Percentiles rank a stretch among this genome's conserved stretches.
phyloP scores from a whole-genome alignment of 768 basidiomycete species.

The Mycena venus region DNA sequence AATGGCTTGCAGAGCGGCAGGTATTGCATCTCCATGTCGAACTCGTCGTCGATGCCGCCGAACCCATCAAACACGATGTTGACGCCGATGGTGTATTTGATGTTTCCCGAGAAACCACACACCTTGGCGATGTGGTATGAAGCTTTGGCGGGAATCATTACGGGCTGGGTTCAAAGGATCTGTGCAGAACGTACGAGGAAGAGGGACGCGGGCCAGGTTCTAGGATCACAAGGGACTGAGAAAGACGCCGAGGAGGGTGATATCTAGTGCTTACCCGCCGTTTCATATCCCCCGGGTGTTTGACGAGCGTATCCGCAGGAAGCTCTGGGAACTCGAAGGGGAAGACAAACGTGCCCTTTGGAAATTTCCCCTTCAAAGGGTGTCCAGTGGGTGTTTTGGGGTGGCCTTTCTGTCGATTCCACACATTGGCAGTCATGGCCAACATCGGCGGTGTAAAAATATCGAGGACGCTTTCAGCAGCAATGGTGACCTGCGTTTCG shows the following conservation, averaged over 20 bases:
- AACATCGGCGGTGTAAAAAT: constrained; percentile 11
- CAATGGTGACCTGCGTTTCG: constrained; percentile 5
- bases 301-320: background rate
- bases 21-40: constrained; percentile 23
- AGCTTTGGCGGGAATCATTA: no score
- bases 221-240: background rate
- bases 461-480: constrained; percentile 15
- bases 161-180: no score
- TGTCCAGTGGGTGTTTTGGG: background rate
- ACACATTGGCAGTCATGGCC: constrained; percentile 2
- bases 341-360: constrained; percentile 18
- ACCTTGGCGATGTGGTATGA: constrained; percentile 2
- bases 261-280: background rate
- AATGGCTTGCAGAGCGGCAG: constrained; percentile 13
- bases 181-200: constrained; percentile 4
- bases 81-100: constrained; percentile 19
- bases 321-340: constrained; percentile 21
- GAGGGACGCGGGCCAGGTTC: constrained; percentile 12
- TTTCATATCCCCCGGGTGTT: constrained; percentile 17
- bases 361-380: constrained; percentile 9
- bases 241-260: background rate
- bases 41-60: constrained; percentile 20
- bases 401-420: constrained; percentile 14
- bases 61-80: constrained; percentile 15
- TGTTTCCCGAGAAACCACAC: constrained; percentile 7